Evolutionary conservation across 805 yeast genomes (phyloP), one percentile per base, ranked within the genome.

Genomic region (Candida dajiaensis): DNA sequence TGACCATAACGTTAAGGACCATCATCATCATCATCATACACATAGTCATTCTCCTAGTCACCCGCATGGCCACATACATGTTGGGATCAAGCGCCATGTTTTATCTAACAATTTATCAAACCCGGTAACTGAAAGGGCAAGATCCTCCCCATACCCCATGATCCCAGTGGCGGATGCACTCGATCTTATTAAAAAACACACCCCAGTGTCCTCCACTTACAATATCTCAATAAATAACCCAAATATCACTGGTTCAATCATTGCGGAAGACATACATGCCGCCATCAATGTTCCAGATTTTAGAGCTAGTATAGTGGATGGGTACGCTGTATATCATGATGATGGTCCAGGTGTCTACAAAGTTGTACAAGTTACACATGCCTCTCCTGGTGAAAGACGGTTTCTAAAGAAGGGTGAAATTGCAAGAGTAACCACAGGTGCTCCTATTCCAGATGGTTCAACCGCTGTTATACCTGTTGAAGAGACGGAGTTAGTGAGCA

Each of bases 231-330:
- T 70, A 8, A 44, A 56, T 6, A 67, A 65, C 38, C 51, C 56
- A 3, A 58, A 61, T 6, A 44, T 70, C 2, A 54, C 65, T 1
- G 77, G 78, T 2, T 61, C 62, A 41, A 65, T 72, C 6, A 36
- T 74, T 7, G 72, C 77, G 6, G 71, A 72, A 46, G 75, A 73
- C 46, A 49, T 76, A 3, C 41, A 37, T 31, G 63, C 79, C 1
- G 62, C 67, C 0, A 50, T 62, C 1, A 60, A 67, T 44, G 76
- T 75, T 12, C 81, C 81, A 0, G 63, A 67, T 16, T 76, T 73
- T 58, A 55, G 76, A n/a, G 80, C 82, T 2, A 71, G 78, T 47
- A 73, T 77, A 23, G 81, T 77, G 4, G 82, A 77, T 52, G 82
- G 82, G 0, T 77, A 77, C 50, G 81, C 81, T 1, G 77, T 76